phyloP scores from a whole-genome alignment of 306 rosid genomes.

The Acacia crassicarpa region DNA sequence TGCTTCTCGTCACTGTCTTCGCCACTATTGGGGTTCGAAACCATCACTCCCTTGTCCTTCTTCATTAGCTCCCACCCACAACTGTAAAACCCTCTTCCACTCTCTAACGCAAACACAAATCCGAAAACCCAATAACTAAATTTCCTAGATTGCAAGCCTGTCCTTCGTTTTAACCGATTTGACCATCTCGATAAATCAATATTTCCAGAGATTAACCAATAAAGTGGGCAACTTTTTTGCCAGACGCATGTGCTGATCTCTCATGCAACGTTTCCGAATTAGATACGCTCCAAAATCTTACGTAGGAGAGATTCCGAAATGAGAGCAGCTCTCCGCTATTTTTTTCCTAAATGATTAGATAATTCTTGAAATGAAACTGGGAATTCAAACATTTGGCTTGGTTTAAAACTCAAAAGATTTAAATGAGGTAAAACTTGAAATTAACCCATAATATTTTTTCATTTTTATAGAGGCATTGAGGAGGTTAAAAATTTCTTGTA shows the following conservation, averaged over 20 bases:
- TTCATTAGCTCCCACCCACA: constrained; percentile 28
- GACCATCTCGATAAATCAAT: not conserved
- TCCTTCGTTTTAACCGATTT: not conserved
- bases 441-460: no score
- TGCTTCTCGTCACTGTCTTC: constrained; percentile 46
- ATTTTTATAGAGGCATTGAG: no score
- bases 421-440: no score
- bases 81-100: not conserved
- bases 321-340: not conserved
- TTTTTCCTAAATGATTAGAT: no score
- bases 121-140: not conserved
- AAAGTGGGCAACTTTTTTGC: not conserved
- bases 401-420: no score
- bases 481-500: no score
- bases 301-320: not conserved
- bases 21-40: constrained; percentile 37
- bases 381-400: no score
- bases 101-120: not conserved
- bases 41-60: constrained; percentile 40
- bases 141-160: not conserved
- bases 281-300: not conserved
- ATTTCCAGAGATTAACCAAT: not conserved
- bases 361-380: no score
- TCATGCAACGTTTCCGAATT: not conserved
- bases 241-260: not conserved